Conservation (phyloP, 139 green algal species). For the Chlamydomonas sp. region DNA sequence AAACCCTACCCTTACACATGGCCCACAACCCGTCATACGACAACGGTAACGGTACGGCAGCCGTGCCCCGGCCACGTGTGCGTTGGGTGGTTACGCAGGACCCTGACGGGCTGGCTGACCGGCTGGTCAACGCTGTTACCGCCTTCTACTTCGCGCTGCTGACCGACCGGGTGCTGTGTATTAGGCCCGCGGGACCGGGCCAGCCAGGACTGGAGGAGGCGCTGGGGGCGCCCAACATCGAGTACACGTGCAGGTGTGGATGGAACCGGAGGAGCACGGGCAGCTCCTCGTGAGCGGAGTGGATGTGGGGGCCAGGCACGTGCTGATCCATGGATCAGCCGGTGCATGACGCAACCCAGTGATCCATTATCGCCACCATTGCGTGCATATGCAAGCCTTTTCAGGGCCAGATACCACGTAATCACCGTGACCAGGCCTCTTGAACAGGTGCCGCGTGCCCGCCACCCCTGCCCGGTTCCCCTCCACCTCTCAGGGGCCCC, state of each 20-base stretch:
- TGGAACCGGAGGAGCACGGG: too few species aligned
- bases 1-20: background rate
- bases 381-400: too few species aligned
- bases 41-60: background rate
- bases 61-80: background rate
- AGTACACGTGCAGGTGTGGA: background rate
- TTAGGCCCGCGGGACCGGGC: background rate
- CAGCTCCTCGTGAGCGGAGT: too few species aligned
- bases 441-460: too few species aligned
- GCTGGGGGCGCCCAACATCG: background rate
- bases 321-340: too few species aligned
- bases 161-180: conserved; percentile 17
- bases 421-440: too few species aligned
- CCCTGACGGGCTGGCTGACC: conserved; percentile 10
- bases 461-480: too few species aligned
- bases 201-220: conserved; percentile 5
- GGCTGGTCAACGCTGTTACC: conserved; percentile 22
- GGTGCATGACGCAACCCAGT: too few species aligned
- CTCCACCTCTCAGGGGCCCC: too few species aligned
- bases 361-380: too few species aligned
- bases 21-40: background rate
- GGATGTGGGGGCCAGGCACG: too few species aligned
- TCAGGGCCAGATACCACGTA: too few species aligned
- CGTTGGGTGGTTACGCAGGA: background rate
- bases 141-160: conserved; percentile 24